A percentile compares a stretch with the other conserved stretches of the same genome.
Evolutionary conservation across 2,329 filamentous ascomycete genomes (phyloP).

Genomic region (Madurella fahalii): DNA sequence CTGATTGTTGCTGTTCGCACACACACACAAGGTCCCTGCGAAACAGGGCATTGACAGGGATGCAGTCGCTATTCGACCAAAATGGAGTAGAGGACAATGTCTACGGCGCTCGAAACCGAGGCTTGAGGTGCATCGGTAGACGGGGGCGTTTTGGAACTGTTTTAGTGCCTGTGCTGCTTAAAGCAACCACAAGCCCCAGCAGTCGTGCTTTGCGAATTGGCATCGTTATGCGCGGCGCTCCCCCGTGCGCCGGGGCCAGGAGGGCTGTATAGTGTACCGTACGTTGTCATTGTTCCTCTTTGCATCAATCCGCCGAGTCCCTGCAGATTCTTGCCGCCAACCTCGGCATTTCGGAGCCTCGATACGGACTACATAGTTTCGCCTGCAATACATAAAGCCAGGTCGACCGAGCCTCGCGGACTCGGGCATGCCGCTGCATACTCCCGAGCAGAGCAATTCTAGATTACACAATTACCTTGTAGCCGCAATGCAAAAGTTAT

Average conservation of each 20-base stretch:
- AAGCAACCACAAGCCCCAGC: slow-evolving; percentile 25
- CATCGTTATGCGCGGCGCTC: not conserved
- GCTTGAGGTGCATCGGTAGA: slow-evolving; percentile 3
- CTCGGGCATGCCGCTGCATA: not conserved
- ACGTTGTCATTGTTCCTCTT: too few species aligned
- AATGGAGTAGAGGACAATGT: too few species aligned
- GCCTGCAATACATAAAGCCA: not conserved
- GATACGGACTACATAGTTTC: not conserved
- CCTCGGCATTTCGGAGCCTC: not conserved
- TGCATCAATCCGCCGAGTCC: too few species aligned
- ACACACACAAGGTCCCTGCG: too few species aligned
- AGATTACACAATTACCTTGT: not conserved
- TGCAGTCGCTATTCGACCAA: too few species aligned
- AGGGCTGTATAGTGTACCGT: too few species aligned
- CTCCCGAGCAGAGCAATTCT: not conserved
- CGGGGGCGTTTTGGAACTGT: slow-evolving; percentile 30
- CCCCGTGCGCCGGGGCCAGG: too few species aligned
- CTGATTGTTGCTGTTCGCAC: too few species aligned
- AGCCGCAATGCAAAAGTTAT: not conserved
- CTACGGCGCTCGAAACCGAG: too few species aligned
- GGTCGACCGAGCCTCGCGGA: not conserved
- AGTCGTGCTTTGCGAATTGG: slow-evolving; percentile 6
- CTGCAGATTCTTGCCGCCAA: too few species aligned
- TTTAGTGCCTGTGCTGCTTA: slow-evolving; percentile 34
- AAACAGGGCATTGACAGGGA: too few species aligned